Conservation (phyloP, 2,329 filamentous ascomycete genomes). For the Diaporthe helianthi region DNA sequence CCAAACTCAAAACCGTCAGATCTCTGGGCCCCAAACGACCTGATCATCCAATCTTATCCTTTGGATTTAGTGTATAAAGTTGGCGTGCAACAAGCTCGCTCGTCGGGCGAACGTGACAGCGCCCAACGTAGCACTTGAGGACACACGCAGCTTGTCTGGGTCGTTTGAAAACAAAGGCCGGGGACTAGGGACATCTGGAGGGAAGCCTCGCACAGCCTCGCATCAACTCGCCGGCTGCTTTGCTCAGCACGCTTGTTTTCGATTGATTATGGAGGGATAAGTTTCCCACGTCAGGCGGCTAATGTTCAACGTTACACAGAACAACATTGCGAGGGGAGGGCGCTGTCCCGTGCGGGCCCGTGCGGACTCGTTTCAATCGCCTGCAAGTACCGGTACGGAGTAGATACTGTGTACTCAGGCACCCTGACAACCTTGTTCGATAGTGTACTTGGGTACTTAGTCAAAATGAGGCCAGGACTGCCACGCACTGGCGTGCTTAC, state of each 20-base stretch:
- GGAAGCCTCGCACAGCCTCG: too few species aligned
- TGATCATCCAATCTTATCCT: not conserved
- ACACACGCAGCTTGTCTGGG: not conserved
- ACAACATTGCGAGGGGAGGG: not conserved
- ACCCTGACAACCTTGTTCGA: not conserved
- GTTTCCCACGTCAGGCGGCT: not conserved
- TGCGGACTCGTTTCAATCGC: too few species aligned
- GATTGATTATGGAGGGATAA: slow-evolving; percentile 7
- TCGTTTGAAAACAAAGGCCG: not conserved
- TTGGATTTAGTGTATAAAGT: not conserved
- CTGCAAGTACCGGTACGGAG: too few species aligned
- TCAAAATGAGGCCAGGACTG: not conserved
- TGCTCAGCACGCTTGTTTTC: slow-evolving; percentile 9
- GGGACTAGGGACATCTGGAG: too few species aligned
- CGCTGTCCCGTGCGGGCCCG: not conserved
- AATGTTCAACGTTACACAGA: not conserved
- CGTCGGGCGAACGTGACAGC: not conserved
- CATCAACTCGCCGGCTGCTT: not conserved
- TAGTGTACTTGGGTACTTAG: too few species aligned
- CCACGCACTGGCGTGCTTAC: not conserved
- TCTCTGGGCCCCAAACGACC: slow-evolving; percentile 2
- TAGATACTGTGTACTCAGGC: too few species aligned
- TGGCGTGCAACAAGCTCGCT: not conserved
- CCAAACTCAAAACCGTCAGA: slow-evolving; percentile 9
- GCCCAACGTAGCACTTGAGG: slow-evolving; percentile 4